Conservation (phyloP, 495 filamentous ascomycete genomes). For the Patellaria atrata region DNA sequence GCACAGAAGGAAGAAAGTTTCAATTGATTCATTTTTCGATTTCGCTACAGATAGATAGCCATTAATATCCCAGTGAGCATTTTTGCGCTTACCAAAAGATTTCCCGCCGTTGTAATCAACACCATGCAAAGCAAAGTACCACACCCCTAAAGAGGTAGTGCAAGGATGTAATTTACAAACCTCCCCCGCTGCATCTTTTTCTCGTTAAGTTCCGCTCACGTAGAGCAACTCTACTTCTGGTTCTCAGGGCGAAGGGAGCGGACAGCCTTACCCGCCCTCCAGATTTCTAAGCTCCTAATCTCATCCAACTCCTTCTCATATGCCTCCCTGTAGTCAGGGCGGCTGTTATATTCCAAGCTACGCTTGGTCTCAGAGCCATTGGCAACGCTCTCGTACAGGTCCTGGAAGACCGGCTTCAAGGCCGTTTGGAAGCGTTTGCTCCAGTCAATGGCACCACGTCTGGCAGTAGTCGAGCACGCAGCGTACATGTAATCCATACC, state of each 20-base stretch:
- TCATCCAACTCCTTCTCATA: slow-evolving; percentile 94
- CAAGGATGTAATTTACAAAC: no score
- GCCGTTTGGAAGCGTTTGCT: slow-evolving; percentile 85
- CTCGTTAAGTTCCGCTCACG: slow-evolving; percentile 15
- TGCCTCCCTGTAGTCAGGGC: slow-evolving; percentile 87
- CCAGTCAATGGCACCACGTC: slow-evolving; percentile 98
- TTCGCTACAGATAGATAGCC: no score
- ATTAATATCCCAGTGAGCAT: no score
- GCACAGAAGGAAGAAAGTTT: no score
- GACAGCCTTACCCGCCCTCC: slow-evolving; percentile 95
- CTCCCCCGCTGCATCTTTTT: no score
- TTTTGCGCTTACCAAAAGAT: no score
- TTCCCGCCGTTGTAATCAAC: no score
- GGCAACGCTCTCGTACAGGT: slow-evolving; percentile 83
- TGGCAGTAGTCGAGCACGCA: slow-evolving; percentile 95
- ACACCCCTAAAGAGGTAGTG: no score
- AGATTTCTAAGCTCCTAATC: slow-evolving; percentile 94
- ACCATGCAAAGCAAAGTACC: no score
- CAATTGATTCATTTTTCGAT: no score
- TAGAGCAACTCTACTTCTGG: slow-evolving; percentile 74
- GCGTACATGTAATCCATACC: slow-evolving; percentile 99
- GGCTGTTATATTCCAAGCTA: slow-evolving; percentile 86
- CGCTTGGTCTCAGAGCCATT: slow-evolving; percentile 84
- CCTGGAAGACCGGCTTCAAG: slow-evolving; percentile 95
- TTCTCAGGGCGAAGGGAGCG: slow-evolving; percentile 81